phyloP scores from a whole-genome alignment of 768 basidiomycete species.

The Brasilioporus rufonigricans region DNA sequence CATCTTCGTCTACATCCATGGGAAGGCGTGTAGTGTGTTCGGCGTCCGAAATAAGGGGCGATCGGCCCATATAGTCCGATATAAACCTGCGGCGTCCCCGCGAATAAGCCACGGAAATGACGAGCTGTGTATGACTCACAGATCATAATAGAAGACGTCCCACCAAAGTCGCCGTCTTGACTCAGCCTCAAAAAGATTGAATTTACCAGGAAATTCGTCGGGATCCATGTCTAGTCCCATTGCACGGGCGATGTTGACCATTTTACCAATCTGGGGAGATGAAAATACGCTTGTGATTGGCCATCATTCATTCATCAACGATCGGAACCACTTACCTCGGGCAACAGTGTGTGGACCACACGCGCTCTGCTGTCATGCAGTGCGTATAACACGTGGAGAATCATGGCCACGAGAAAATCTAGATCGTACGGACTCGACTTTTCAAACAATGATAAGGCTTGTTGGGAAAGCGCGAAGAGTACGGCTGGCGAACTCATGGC shows the following conservation, averaged over 20 bases:
- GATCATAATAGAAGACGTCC: conserved; percentile 75
- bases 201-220: conserved; percentile 47
- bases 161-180: conserved; percentile 66
- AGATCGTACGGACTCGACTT: conserved; percentile 44
- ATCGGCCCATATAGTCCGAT: conserved; percentile 63
- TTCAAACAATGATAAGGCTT: conserved; percentile 45
- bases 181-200: conserved; percentile 50
- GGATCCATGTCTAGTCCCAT: conserved; percentile 65
- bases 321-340: conserved; percentile 30
- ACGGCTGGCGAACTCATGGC: conserved; percentile 33
- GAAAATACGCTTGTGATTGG: conserved; percentile 8
- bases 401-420: conserved; percentile 58
- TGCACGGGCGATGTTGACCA: conserved; percentile 61
- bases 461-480: conserved; percentile 48
- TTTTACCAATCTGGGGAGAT: conserved; percentile 55
- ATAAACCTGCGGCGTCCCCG: conserved; percentile 49
- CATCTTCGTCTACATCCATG: conserved; percentile 53
- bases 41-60: conserved; percentile 55
- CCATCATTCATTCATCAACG: conserved; percentile 26
- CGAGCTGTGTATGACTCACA: conserved; percentile 46
- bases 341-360: conserved; percentile 34
- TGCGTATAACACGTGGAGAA: conserved; percentile 54
- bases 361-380: conserved; percentile 50
- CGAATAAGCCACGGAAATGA: conserved; percentile 10
- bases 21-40: conserved; percentile 59